Percentiles rank a stretch among this genome's conserved stretches.
Evolutionary conservation across 2,329 filamentous ascomycete genomes (phyloP).

Genomic region (Lachnellula subtilissima): DNA sequence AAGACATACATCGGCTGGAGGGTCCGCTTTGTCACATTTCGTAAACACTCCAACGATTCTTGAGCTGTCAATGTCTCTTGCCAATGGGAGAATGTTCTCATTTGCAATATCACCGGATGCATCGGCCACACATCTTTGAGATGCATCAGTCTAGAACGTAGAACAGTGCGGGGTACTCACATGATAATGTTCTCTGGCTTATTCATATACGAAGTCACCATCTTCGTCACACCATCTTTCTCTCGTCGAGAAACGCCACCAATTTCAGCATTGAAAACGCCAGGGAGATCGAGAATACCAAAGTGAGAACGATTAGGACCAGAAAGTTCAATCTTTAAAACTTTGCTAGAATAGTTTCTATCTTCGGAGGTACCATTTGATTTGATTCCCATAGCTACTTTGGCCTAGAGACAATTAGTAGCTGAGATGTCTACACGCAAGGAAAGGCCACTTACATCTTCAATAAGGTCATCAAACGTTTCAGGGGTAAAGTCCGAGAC

Average conservation of each 20-base stretch:
- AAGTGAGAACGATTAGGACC: constrained; percentile 35
- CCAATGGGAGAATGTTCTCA: constrained; percentile 30
- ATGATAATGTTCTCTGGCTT: constrained; percentile 36
- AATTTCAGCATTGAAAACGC: constrained; percentile 26
- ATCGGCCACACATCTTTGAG: constrained; percentile 32
- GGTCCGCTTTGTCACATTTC: constrained; percentile 33
- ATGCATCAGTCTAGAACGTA: not conserved
- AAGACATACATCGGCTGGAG: constrained; percentile 18
- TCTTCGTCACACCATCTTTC: constrained; percentile 26
- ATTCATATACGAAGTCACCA: constrained; percentile 36
- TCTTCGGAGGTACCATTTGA: constrained; percentile 17
- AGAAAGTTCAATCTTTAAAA: constrained; percentile 36
- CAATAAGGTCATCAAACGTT: constrained; percentile 29
- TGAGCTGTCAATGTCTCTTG: constrained; percentile 27
- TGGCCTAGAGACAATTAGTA: constrained; percentile 9
- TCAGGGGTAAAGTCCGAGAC: constrained; percentile 25
- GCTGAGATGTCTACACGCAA: not conserved
- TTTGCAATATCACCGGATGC: constrained; percentile 31
- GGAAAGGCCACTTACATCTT: constrained; percentile 24
- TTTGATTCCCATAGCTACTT: constrained; percentile 31
- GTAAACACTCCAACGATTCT: constrained; percentile 37
- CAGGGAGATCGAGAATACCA: constrained; percentile 37
- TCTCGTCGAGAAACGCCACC: constrained; percentile 30
- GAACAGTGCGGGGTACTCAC: constrained; percentile 22
- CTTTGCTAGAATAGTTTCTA: constrained; percentile 36